Conservation (phyloP, 306 rosid genomes). For the Glycine tomentella region DNA sequence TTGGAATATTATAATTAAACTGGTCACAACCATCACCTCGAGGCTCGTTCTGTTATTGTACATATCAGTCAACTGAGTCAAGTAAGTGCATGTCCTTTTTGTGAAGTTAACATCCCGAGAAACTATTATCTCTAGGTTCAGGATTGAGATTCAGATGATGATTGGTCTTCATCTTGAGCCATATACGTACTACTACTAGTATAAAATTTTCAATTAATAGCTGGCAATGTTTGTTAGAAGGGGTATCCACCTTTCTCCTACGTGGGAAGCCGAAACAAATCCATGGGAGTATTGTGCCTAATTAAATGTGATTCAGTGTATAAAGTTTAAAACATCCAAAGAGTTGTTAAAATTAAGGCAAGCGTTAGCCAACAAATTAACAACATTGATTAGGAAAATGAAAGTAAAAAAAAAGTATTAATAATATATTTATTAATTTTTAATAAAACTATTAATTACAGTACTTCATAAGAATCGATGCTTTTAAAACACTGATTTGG, state of each 20-base stretch:
- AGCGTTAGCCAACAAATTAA: background rate
- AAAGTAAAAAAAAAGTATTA: no score
- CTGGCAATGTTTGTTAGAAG: slow-evolving; percentile 31
- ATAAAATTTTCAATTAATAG: slow-evolving; percentile 22
- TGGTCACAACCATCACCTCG: slow-evolving; percentile 18
- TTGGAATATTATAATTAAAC: no score
- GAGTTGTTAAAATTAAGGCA: background rate
- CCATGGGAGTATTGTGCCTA: no score
- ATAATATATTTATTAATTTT: no score
- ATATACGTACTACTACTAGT: background rate
- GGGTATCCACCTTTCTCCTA: background rate
- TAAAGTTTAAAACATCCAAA: background rate
- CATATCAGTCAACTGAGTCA: slow-evolving; percentile 18
- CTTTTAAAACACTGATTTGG: background rate
- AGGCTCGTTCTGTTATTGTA: slow-evolving; percentile 13
- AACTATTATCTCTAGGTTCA: slow-evolving; percentile 44
- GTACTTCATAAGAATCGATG: background rate
- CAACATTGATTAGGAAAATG: background rate
- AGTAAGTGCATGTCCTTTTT: slow-evolving; percentile 46
- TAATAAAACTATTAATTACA: no score
- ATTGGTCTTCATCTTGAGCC: slow-evolving; percentile 1
- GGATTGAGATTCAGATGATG: slow-evolving; percentile 24
- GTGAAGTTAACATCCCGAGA: slow-evolving; percentile 42
- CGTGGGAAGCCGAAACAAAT: no score
- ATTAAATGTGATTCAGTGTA: slow-evolving; percentile 38